Conservation (phyloP, 768 basidiomycete genomes). For the Galerina sulciceps region DNA sequence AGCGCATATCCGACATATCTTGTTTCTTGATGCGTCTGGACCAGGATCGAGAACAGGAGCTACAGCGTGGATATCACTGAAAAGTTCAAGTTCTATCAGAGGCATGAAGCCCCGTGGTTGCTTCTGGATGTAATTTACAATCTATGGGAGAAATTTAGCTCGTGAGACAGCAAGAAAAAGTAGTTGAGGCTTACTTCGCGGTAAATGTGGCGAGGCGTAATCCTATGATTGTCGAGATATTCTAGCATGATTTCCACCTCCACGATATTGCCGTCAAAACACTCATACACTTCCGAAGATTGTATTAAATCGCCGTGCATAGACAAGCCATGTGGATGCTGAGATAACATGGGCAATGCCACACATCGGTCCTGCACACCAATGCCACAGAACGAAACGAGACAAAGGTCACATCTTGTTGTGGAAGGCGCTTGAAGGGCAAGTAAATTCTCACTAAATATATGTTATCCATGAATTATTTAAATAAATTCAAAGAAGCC, state of each 20-base stretch:
- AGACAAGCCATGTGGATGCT: constrained; percentile 71
- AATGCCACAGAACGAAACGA: constrained; percentile 83
- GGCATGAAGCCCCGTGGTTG: constrained; percentile 68
- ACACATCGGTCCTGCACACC: constrained; percentile 75
- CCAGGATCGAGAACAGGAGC: constrained; percentile 58
- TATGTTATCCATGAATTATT: background rate
- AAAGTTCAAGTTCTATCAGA: constrained; percentile 72
- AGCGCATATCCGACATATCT: constrained; percentile 75
- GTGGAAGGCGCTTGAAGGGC: constrained; percentile 75
- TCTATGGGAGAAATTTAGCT: constrained; percentile 39
- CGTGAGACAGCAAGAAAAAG: background rate
- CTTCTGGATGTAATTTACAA: constrained; percentile 60
- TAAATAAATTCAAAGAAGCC: constrained; percentile 17
- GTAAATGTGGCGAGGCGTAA: constrained; percentile 76
- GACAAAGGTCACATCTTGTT: constrained; percentile 85
- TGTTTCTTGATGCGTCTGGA: constrained; percentile 59
- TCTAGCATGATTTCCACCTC: constrained; percentile 88
- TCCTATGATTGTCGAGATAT: constrained; percentile 64
- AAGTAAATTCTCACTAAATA: constrained; percentile 70
- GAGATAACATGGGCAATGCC: constrained; percentile 56
- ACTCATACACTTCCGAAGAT: constrained; percentile 78
- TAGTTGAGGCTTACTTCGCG: constrained; percentile 56
- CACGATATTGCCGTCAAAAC: constrained; percentile 75
- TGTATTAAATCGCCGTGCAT: constrained; percentile 79
- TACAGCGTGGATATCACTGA: constrained; percentile 68